These are phyloP conservation scores for Talaromyces islandicus DNA, from an alignment of 2,329 filamentous ascomycete genomes.

Conservation along the genomic window DNA sequence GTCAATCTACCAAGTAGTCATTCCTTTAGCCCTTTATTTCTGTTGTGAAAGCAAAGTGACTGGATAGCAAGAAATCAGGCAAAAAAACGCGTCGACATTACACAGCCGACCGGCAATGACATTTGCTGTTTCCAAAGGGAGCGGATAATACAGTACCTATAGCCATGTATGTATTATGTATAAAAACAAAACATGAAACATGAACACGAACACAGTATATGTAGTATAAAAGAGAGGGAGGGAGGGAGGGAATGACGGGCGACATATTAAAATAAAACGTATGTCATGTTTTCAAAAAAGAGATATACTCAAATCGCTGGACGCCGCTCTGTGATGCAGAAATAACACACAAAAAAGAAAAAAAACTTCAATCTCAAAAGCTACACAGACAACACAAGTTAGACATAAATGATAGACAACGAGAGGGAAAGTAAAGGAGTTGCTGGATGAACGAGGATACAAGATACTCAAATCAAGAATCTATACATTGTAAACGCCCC, in stretches of 20 bases:
- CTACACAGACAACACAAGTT: neutral
- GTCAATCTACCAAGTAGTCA: too few species aligned
- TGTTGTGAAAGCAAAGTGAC: neutral
- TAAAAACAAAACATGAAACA: too few species aligned
- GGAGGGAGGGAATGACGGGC: neutral
- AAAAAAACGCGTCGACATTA: neutral
- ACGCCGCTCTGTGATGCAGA: constrained; percentile 3
- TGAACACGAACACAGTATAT: neutral
- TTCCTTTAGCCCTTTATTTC: too few species aligned
- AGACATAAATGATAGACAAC: neutral
- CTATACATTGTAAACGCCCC: neutral
- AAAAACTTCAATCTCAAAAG: neutral
- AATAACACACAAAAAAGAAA: neutral
- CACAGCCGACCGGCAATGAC: neutral
- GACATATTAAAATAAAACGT: neutral
- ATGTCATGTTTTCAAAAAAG: neutral
- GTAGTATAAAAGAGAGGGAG: neutral
- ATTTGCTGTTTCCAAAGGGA: neutral
- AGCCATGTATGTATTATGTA: neutral
- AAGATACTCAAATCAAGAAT: neutral
- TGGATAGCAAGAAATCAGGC: too few species aligned
- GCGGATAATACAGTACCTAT: neutral
- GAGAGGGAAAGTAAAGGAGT: neutral
- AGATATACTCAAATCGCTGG: constrained; percentile 1
- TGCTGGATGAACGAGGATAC: neutral